Conservation (phyloP, 257 asterid species). For the Gentiana straminea region DNA sequence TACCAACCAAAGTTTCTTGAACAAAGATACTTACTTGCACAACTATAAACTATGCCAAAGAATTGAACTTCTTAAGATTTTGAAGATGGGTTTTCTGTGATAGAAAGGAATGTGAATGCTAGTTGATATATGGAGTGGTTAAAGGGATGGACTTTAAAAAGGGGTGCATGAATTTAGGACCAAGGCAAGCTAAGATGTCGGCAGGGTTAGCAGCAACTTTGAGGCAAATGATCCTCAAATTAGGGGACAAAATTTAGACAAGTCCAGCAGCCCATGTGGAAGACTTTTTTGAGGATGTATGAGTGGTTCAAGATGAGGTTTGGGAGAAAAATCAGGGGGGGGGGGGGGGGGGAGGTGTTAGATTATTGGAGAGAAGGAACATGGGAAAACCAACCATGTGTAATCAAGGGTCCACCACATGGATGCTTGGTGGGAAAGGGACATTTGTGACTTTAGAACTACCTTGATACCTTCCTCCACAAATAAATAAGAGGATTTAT, state of each 20-base stretch:
- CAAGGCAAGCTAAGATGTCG: slow-evolving; percentile 39
- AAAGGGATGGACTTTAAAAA: slow-evolving; percentile 1
- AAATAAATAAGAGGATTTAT: no score
- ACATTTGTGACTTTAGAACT: no score
- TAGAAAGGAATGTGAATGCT: slow-evolving; percentile 9
- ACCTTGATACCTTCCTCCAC: no score
- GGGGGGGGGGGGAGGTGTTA: slow-evolving; percentile 7
- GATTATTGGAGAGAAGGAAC: background rate
- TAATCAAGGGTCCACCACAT: slow-evolving; percentile 18
- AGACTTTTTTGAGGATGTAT: slow-evolving; percentile 10
- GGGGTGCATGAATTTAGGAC: slow-evolving; percentile 28
- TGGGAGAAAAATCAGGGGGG: slow-evolving; percentile 13
- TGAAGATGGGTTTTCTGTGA: background rate
- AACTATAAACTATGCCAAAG: background rate
- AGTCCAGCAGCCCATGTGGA: slow-evolving; percentile 44
- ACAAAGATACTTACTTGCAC: background rate
- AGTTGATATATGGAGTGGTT: background rate
- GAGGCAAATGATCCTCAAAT: slow-evolving; percentile 21
- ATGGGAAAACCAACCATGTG: background rate
- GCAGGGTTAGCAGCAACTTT: slow-evolving; percentile 32
- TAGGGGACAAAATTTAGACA: slow-evolving; percentile 62
- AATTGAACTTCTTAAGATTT: background rate
- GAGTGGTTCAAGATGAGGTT: slow-evolving; percentile 22
- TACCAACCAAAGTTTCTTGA: background rate
- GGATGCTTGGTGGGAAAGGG: slow-evolving; percentile 17